Percentiles rank a stretch among this genome's conserved stretches.
phyloP scores from a whole-genome alignment of 2,329 filamentous ascomycete species.

The Colletotrichum orbiculare region DNA sequence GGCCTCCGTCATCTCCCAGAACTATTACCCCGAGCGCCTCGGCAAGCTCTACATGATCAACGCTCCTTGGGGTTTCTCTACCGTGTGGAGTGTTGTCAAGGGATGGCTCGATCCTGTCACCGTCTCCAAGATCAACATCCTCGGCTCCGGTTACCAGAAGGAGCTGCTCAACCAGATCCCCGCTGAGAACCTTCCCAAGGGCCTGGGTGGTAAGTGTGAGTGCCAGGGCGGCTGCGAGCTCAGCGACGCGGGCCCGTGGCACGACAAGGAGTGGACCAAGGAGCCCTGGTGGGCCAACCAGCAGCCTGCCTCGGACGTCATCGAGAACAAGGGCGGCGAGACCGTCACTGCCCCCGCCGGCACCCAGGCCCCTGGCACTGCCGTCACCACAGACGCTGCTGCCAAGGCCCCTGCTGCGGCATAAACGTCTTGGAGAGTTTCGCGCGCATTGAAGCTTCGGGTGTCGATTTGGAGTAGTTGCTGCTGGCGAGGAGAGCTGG shows the following conservation, averaged over 20 bases:
- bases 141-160: slow-evolving; percentile 83
- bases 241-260: slow-evolving; percentile 93
- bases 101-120: slow-evolving; percentile 97
- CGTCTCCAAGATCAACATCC: slow-evolving; percentile 93
- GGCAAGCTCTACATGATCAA: slow-evolving; percentile 99
- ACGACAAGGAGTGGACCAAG: slow-evolving; percentile 74
- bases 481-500: slow-evolving; percentile 31
- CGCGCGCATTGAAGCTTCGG: neutral
- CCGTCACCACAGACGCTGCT: slow-evolving; percentile 45
- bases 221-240: slow-evolving; percentile 86
- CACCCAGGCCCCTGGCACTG: slow-evolving; percentile 45
- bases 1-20: slow-evolving; percentile 91
- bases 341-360: slow-evolving; percentile 47
- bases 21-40: slow-evolving; percentile 98
- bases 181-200: slow-evolving; percentile 87
- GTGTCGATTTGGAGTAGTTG: slow-evolving; percentile 28
- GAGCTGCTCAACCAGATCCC: slow-evolving; percentile 88
- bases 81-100: slow-evolving; percentile 88
- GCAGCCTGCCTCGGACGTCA: slow-evolving; percentile 47
- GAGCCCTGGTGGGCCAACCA: slow-evolving; percentile 73
- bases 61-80: slow-evolving; percentile 93
- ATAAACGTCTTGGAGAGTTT: slow-evolving; percentile 38
- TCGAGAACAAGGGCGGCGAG: slow-evolving; percentile 54
- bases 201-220: slow-evolving; percentile 85
- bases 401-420: slow-evolving; percentile 49